Percentiles rank a stretch among this genome's conserved stretches.
These are phyloP conservation scores for Xylaria sp. DNA, from an alignment of 2,329 filamentous ascomycete species.

Conservation along the genomic window DNA sequence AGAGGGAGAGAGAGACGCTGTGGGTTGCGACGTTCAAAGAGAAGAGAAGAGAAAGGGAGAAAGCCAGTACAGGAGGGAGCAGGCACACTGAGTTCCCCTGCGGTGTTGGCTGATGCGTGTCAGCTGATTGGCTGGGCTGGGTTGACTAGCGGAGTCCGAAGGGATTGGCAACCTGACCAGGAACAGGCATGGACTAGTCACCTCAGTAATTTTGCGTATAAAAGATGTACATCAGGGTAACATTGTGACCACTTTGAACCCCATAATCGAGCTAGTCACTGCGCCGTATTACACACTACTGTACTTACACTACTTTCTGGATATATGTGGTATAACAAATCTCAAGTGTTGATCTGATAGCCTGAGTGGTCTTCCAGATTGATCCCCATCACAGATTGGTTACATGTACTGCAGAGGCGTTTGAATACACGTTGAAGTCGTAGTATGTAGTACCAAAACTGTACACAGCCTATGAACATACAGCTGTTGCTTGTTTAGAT, in stretches of 20 bases:
- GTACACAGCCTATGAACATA: background rate
- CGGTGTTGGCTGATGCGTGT: slow-evolving; percentile 17
- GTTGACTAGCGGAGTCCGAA: slow-evolving; percentile 30
- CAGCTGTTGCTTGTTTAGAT: background rate
- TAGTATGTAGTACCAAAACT: background rate
- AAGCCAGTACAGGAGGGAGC: slow-evolving; percentile 29
- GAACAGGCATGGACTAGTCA: slow-evolving; percentile 17
- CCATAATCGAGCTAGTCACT: background rate
- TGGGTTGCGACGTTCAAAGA: slow-evolving; percentile 32
- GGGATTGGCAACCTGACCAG: slow-evolving; percentile 29
- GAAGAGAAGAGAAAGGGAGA: slow-evolving; percentile 31
- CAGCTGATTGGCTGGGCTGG: slow-evolving; percentile 28
- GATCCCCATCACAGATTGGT: background rate
- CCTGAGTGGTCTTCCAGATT: background rate
- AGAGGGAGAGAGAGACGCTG: slow-evolving; percentile 31
- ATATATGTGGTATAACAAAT: slow-evolving; percentile 1
- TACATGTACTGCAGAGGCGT: background rate
- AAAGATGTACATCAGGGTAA: slow-evolving; percentile 4
- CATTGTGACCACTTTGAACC: slow-evolving; percentile 1
- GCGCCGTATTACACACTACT: background rate
- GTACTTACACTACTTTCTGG: background rate
- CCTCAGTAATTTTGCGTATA: slow-evolving; percentile 11
- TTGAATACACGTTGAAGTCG: background rate
- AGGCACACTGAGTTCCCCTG: slow-evolving; percentile 15
- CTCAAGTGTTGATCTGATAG: background rate